Evolutionary conservation across 306 rosid species (phyloP).

Genomic region (Medicago arabica): DNA sequence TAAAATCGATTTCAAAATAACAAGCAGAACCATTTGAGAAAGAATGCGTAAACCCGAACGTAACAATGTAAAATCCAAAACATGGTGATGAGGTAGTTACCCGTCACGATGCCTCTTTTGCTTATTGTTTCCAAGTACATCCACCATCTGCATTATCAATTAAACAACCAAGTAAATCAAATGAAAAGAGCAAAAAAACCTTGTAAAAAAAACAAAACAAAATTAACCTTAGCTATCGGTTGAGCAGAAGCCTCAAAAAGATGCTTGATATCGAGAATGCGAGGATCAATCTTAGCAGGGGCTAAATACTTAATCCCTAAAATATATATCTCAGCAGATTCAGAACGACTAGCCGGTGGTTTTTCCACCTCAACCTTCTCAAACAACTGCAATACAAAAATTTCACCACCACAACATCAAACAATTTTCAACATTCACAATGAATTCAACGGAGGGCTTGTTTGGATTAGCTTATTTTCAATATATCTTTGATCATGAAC

Average conservation of each 20-base stretch:
- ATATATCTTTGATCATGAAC: no score
- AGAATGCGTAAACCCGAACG: background rate
- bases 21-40: background rate
- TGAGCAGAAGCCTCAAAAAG: conserved; percentile 80
- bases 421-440: background rate
- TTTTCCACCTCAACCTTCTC: conserved; percentile 91
- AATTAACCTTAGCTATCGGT: conserved; percentile 73
- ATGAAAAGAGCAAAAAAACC: background rate
- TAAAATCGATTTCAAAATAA: background rate
- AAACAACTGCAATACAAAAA: conserved; percentile 68
- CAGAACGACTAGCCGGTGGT: conserved; percentile 89
- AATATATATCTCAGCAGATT: conserved; percentile 94
- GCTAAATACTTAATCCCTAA: conserved; percentile 87
- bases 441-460: background rate
- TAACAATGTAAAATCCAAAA: background rate
- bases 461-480: no score
- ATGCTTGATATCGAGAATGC: conserved; percentile 86
- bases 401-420: background rate
- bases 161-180: conserved; percentile 20
- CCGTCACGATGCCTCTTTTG: conserved; percentile 97
- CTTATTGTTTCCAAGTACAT: conserved; percentile 80
- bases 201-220: background rate
- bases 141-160: conserved; percentile 69
- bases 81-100: conserved; percentile 49
- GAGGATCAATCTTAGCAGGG: conserved; percentile 94